Percentiles rank a stretch among this genome's conserved stretches.
Conservation (phyloP, 805 yeast species). For the Sugiyamaella americana region DNA sequence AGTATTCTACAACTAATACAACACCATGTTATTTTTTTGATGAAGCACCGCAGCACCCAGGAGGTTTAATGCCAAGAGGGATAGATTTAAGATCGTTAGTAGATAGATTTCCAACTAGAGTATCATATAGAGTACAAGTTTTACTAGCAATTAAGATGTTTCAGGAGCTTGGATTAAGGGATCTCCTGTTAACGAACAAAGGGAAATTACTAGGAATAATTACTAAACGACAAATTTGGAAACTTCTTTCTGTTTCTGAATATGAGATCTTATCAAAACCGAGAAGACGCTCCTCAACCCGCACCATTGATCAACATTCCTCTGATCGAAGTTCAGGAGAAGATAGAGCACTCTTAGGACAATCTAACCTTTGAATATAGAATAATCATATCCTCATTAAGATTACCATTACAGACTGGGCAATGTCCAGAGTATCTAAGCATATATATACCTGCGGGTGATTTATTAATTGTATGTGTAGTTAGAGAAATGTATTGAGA, state of each 20-base stretch:
- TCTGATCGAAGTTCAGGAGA: neutral
- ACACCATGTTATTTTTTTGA: neutral
- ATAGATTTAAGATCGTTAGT: constrained; percentile 18
- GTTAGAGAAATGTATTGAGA: no score
- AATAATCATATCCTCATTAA: no score
- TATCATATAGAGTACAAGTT: constrained; percentile 31
- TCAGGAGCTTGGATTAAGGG: constrained; percentile 34
- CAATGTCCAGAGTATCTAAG: no score
- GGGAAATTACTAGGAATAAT: constrained; percentile 35
- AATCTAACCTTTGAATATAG: neutral
- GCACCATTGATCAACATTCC: neutral
- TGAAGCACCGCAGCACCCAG: neutral
- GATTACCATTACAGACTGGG: no score
- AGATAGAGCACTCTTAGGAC: neutral
- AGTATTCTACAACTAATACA: neutral
- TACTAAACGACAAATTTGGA: constrained; percentile 33
- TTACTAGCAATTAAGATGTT: constrained; percentile 36
- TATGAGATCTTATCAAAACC: neutral
- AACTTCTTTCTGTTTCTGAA: constrained; percentile 5
- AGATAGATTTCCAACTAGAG: constrained; percentile 26
- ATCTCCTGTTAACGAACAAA: constrained; percentile 29
- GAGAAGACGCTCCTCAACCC: neutral
- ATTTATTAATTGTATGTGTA: no score
- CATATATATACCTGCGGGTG: no score
- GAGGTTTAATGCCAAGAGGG: neutral